Evolutionary conservation across 805 yeast species (phyloP).

Genomic region (Candida railenensis): DNA sequence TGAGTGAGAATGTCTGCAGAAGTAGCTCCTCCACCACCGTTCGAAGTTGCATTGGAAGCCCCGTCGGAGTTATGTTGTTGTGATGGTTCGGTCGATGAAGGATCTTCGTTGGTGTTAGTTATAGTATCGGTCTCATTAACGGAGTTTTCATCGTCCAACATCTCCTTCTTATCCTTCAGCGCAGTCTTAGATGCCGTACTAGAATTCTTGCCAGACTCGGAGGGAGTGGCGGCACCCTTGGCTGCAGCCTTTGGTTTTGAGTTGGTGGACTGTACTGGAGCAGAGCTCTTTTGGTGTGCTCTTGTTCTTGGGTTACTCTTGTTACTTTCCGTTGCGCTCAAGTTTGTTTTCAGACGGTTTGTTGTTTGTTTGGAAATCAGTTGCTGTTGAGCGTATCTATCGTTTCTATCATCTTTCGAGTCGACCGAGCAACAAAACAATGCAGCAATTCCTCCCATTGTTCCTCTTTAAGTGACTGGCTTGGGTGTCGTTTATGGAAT

Average conservation of each 20-base stretch:
- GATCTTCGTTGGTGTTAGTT: slow-evolving; percentile 35
- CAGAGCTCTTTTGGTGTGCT: neutral
- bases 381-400: slow-evolving; percentile 5
- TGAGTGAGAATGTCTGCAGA: neutral
- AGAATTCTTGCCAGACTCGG: neutral
- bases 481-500: too few species aligned
- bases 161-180: slow-evolving; percentile 19
- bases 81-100: slow-evolving; percentile 6
- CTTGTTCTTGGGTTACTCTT: neutral
- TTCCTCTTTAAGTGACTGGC: too few species aligned
- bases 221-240: neutral
- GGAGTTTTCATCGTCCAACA: slow-evolving; percentile 37
- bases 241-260: neutral
- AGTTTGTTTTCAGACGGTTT: neutral
- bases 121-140: slow-evolving; percentile 42
- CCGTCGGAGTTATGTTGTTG: slow-evolving; percentile 5
- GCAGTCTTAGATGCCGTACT: neutral
- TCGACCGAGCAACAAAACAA: slow-evolving; percentile 41
- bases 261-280: neutral
- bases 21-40: neutral
- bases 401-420: slow-evolving; percentile 24
- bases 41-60: neutral
- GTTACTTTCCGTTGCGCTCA: neutral
- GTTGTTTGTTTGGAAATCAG: slow-evolving; percentile 4
- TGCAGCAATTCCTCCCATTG: slow-evolving; percentile 10